These are phyloP conservation scores for Lyophyllum shimeji DNA, from an alignment of 768 basidiomycete species.

Conservation along the genomic window DNA sequence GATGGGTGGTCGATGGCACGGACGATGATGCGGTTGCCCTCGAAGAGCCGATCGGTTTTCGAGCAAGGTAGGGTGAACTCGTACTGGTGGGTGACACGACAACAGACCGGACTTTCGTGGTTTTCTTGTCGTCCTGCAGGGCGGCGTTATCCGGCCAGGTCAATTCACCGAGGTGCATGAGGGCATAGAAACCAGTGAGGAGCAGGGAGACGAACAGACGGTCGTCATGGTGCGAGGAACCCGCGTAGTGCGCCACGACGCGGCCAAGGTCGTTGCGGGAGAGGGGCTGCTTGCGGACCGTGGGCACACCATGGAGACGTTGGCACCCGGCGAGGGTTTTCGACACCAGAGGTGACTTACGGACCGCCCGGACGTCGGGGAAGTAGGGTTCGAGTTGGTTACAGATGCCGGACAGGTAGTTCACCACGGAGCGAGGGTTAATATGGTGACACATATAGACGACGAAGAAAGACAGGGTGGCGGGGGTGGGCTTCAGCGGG, in stretches of 20 bases:
- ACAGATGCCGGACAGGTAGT: too few relatives aligned
- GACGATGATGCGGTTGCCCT: constrained; percentile 15
- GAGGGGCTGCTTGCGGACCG: too few relatives aligned
- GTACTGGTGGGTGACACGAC: not conserved
- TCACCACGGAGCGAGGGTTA: not conserved
- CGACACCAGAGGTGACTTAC: not conserved
- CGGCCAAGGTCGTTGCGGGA: too few relatives aligned
- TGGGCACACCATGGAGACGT: not conserved
- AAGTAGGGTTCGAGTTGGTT: not conserved
- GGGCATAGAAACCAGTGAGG: too few relatives aligned
- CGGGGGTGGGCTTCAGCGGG: not conserved
- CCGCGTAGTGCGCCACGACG: too few relatives aligned
- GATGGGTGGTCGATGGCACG: not conserved
- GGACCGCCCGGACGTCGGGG: not conserved
- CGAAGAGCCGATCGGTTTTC: too few relatives aligned
- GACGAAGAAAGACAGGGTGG: not conserved
- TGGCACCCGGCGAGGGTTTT: not conserved
- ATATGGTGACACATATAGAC: not conserved
- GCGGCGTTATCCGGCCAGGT: constrained; percentile 17
- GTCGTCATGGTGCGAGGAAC: too few relatives aligned
- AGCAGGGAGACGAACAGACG: too few relatives aligned
- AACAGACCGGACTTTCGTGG: not conserved
- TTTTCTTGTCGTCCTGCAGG: constrained; percentile 7
- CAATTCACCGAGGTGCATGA: too few relatives aligned
- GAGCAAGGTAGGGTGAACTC: constrained; percentile 11